Evolutionary conservation across 2,329 filamentous ascomycete species (phyloP), one percentile per base, ranked within the genome.

Genomic region (Calonectria crousiana): DNA sequence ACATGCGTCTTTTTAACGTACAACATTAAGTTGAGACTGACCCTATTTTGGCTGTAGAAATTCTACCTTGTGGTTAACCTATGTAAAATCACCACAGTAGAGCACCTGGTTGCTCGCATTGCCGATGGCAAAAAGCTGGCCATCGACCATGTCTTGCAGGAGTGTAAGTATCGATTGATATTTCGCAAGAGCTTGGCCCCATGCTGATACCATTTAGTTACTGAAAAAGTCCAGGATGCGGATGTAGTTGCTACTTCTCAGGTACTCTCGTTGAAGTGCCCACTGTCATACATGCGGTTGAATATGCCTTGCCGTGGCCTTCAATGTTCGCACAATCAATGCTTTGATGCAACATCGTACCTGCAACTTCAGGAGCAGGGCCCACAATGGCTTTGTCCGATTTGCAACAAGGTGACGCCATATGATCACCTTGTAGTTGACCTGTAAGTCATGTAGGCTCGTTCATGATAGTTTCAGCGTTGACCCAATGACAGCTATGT

Each of bases 281-380:
- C 97, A 0, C 88, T 98, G 38, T 97, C 95, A 4, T 98, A 95
- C 44, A 91, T 95, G 83, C 91, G 96, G 74, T 93, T 99, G 44
- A 89, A 90, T 11, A 88, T 94, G 20, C 97, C 97, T 0, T 95
- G 95, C 78, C 93, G 97, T 41, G 95, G 95, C 5, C 89, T 92
- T 4, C 86, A 92, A 41, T 99, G 97, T 86, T 93, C 91, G 4
- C 97, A 99, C 83, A 94, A 97, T 32, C 95, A 98, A 82, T 99
- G 97, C 83, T 99, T 98, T 79, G 97, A 99, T 83, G 96, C 94
- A 4, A 93, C 92, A 4, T 97, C 95, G 2, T 99, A 98, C 82
- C 89, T 99, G 26, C 95, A 98, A 80, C 87, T 99, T 34, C 96
- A 98, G 83, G 95, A 98, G 83, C 97, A 99, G 86, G 96, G 95